A percentile compares a stretch with the other conserved stretches of the same genome.
These are phyloP conservation scores for Boletus rubropictus DNA, from an alignment of 768 basidiomycete genomes.

Conservation along the genomic window DNA sequence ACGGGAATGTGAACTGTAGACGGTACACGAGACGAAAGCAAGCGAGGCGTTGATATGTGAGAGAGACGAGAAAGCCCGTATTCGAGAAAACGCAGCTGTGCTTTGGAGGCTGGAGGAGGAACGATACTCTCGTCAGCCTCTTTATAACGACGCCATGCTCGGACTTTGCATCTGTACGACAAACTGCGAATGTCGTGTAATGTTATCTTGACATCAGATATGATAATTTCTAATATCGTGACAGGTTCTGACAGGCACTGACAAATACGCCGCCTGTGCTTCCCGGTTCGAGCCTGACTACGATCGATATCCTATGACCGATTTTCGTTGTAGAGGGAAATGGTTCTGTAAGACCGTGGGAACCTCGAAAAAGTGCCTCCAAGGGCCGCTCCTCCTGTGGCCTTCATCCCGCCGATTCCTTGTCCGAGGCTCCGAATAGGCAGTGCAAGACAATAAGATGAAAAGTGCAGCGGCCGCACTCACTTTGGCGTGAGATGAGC, in stretches of 20 bases:
- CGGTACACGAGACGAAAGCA: neutral
- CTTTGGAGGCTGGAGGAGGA: constrained; percentile 4
- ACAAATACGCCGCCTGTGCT: too few species aligned
- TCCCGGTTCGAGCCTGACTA: too few species aligned
- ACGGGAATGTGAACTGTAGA: neutral
- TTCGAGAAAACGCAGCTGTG: neutral
- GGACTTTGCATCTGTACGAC: too few species aligned
- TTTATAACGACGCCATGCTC: constrained; percentile 17
- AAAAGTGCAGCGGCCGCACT: neutral
- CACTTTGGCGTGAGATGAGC: constrained; percentile 6
- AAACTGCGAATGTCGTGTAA: too few species aligned
- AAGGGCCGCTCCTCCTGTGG: neutral
- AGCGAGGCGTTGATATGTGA: too few species aligned
- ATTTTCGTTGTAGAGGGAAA: too few species aligned
- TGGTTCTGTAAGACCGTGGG: too few species aligned
- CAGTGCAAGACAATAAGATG: constrained; percentile 20
- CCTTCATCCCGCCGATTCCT: neutral
- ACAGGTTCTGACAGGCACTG: too few species aligned
- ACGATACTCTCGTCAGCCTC: neutral
- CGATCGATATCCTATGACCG: too few species aligned
- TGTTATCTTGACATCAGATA: too few species aligned
- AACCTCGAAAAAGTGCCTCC: too few species aligned
- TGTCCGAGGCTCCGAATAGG: constrained; percentile 2
- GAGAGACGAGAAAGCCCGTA: neutral
- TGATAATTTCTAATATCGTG: too few species aligned